Base-by-base conservation (phyloP, 164 flowering plant species). In the Akebia trifoliata region DNA sequence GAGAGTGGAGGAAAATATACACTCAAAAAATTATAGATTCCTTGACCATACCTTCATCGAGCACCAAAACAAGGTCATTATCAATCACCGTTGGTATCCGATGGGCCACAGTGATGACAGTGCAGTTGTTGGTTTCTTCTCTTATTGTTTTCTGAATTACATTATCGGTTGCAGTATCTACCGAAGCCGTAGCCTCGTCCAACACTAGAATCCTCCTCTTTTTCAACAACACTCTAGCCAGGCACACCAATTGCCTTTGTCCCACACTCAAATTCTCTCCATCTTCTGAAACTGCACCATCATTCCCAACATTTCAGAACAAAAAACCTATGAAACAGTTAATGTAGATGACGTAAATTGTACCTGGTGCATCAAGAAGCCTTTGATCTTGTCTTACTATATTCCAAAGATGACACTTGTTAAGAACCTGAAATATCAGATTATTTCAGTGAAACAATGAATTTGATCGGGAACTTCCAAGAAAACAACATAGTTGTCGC, bases 201-300 rank as follows among this genome's bases (percentile, higher is more conserved):
- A 90, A 56, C 14, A 90, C 88, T 43, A 90, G 67, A 54, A 90
- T 76, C 65, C 73, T 76, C 38, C 85, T 74, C 71, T 67, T 83
- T 66, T 86, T 82, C 14, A 90, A 70, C 14, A 86, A 70, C 46
- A 79, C 84, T 48, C 95, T 76, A 14, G 86, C 95, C 26, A 86
- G 68, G 65, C 97, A 90, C 40, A 86, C 84, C 29, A 90, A 81
- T 60, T 86, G 97, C 71, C 95, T 69, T 51, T 86, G 92, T 46
- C 95, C 97, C 21, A 86, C 76, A 57, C 97, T 90, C 95, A 90
- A 90, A 59, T 90, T 90, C 70, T 75, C 80, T 55, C 97, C 95
- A 71, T 83, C 86, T 71, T 87, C 95, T 11, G 84, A 82, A 54
- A 89, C 96, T 82, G 83, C 70, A 54, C 4, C 50, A 59, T 24